A percentile compares a stretch with the other conserved stretches of the same genome.
Evolutionary conservation across 805 yeast species (phyloP).

Genomic region (Aciculoconidium aculeatum): DNA sequence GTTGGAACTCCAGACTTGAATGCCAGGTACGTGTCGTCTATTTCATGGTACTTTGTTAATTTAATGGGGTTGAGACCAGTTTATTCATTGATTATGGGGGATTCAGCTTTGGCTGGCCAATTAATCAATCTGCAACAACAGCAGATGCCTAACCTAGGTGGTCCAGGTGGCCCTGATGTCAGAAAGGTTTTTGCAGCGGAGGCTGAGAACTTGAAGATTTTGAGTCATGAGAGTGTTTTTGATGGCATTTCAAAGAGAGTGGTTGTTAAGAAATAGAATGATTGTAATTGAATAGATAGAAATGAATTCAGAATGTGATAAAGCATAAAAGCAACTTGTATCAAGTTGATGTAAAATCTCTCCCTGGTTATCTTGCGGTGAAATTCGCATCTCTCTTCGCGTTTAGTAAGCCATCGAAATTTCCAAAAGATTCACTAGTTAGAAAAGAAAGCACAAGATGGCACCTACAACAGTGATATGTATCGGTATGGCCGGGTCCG

Average conservation of each 20-base stretch:
- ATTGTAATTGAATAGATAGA: too few relatives aligned
- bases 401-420: too few relatives aligned
- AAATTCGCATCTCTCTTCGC: too few relatives aligned
- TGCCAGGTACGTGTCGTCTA: conserved; percentile 86
- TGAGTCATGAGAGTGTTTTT: conserved; percentile 45
- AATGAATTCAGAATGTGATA: too few relatives aligned
- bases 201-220: conserved; percentile 68
- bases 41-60: conserved; percentile 93
- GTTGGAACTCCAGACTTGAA: conserved; percentile 79
- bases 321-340: too few relatives aligned
- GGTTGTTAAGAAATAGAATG: conserved; percentile 9
- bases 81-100: conserved; percentile 62
- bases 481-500: conserved; percentile 61
- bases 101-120: conserved; percentile 39
- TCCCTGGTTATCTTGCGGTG: too few relatives aligned
- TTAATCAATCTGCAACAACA: conserved; percentile 38
- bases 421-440: too few relatives aligned
- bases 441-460: too few relatives aligned
- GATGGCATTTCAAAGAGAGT: conserved; percentile 61
- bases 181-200: conserved; percentile 61
- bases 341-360: too few relatives aligned
- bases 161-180: conserved; percentile 59
- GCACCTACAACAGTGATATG: conserved; percentile 39
- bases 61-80: conserved; percentile 79
- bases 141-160: conserved; percentile 35